Evolutionary conservation across 2,329 filamentous ascomycete genomes (phyloP).

Genomic region (Pseudogymnoascus sp.): DNA sequence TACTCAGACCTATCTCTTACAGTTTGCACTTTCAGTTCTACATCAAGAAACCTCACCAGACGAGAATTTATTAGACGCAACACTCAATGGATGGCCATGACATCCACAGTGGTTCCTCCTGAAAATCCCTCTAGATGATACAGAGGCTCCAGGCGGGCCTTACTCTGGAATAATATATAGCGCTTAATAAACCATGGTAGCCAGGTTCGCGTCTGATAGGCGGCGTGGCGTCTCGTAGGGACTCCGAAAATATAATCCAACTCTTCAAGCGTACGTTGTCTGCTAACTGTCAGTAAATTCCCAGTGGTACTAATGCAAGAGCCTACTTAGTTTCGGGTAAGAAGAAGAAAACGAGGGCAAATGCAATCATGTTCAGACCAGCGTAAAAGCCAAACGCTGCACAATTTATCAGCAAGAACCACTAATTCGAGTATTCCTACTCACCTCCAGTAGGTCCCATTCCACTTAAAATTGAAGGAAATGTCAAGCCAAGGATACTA

Average conservation of each 20-base stretch:
- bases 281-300: neutral
- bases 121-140: conserved; percentile 36
- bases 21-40: neutral
- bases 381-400: conserved; percentile 55
- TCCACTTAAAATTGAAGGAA: conserved; percentile 37
- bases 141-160: conserved; percentile 39
- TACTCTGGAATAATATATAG: conserved; percentile 44
- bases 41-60: neutral
- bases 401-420: conserved; percentile 27
- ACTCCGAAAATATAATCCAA: conserved; percentile 53
- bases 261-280: conserved; percentile 46
- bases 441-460: conserved; percentile 25
- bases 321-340: conserved; percentile 44
- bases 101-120: neutral
- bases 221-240: conserved; percentile 35
- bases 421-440: conserved; percentile 26
- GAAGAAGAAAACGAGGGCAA: conserved; percentile 56
- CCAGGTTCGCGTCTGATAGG: conserved; percentile 38
- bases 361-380: conserved; percentile 50
- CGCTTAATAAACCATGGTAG: conserved; percentile 53
- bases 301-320: neutral
- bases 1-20: neutral
- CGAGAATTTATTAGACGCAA: neutral
- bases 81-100: neutral
- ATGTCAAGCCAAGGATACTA: conserved; percentile 32